These are phyloP conservation scores for Lipomyces spencermartinsiae DNA, from an alignment of 805 yeast species.

Conservation along the genomic window DNA sequence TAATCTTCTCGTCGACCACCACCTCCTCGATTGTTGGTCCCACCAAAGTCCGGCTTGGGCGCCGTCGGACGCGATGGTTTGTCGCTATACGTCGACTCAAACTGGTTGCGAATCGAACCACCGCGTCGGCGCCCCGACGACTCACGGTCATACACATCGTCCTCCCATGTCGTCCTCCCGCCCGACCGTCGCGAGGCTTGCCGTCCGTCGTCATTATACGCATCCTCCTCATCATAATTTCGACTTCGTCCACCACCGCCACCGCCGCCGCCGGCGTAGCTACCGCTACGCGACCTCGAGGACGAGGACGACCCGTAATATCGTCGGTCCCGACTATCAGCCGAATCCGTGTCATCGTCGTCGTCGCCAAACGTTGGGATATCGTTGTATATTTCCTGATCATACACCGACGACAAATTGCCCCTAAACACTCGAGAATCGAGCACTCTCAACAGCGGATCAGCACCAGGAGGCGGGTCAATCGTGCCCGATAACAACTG, in stretches of 20 bases:
- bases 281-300: conserved; percentile 28
- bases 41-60: conserved; percentile 52
- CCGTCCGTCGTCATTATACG: conserved; percentile 52
- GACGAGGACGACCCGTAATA: conserved; percentile 12
- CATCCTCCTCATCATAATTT: conserved; percentile 46
- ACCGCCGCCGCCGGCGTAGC: conserved; percentile 25
- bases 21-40: conserved; percentile 12
- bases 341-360: conserved; percentile 30
- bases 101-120: conserved; percentile 48
- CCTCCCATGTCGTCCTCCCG: conserved; percentile 73
- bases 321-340: conserved; percentile 31
- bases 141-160: conserved; percentile 73
- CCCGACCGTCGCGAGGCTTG: conserved; percentile 35
- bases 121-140: conserved; percentile 11
- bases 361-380: conserved; percentile 61
- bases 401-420: conserved; percentile 57
- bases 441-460: conserved; percentile 81
- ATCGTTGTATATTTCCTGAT: conserved; percentile 76
- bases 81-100: conserved; percentile 52
- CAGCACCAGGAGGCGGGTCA: conserved; percentile 92
- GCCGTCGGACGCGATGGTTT: conserved; percentile 52
- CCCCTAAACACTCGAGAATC: conserved; percentile 82
- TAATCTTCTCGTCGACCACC: conserved; percentile 3
- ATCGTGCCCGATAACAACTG: conserved; percentile 82
- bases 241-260: conserved; percentile 21